Conservation (phyloP, 352 stramenopile genomes). For the Globisporangium echinulatum region DNA sequence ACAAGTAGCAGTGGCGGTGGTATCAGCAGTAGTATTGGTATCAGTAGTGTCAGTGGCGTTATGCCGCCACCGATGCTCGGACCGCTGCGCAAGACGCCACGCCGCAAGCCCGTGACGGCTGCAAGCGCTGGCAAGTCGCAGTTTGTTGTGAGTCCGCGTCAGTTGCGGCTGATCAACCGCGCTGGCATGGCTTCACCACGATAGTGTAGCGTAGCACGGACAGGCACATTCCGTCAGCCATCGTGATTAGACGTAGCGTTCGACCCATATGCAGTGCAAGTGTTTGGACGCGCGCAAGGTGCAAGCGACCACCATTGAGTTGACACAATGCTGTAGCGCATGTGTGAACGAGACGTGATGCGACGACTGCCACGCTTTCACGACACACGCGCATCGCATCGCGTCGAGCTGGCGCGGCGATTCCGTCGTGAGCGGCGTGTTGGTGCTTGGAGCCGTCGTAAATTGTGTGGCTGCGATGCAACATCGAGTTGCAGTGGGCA, state of each 20-base stretch:
- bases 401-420: no score
- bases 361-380: no score
- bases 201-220: not conserved
- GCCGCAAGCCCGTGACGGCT: conserved; percentile 37
- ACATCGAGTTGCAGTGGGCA: not conserved
- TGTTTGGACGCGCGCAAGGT: no score
- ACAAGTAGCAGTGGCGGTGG: not conserved
- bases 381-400: no score
- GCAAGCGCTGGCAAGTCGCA: conserved; percentile 32
- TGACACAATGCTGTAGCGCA: not conserved
- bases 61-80: conserved; percentile 2
- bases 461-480: not conserved
- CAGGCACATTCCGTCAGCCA: no score
- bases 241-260: no score
- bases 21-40: not conserved
- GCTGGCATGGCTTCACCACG: conserved; percentile 9
- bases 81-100: conserved; percentile 37
- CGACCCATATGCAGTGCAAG: no score
- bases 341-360: no score
- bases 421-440: not conserved
- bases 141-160: conserved; percentile 33
- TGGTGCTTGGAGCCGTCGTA: not conserved
- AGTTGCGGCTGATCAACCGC: conserved; percentile 22
- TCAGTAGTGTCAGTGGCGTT: not conserved
- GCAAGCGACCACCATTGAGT: not conserved